These are phyloP conservation scores for Leishmania major DNA, from an alignment of 208 protist species.

Conservation along the genomic window DNA sequence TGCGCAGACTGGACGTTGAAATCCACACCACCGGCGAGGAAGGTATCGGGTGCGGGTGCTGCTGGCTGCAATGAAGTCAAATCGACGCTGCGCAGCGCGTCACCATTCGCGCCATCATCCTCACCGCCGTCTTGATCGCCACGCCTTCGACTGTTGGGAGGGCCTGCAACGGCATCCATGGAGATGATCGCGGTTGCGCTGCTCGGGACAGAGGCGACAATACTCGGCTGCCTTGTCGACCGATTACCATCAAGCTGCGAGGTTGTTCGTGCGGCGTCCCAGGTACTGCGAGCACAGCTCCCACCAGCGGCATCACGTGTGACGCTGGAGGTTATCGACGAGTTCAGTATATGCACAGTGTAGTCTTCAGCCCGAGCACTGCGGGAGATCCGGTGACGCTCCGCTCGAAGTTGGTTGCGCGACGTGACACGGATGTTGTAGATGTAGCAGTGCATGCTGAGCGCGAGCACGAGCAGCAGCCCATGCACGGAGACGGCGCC, in stretches of 20 bases:
- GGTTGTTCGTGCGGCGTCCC: background rate
- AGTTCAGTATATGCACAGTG: conserved; percentile 19
- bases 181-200: too few species aligned
- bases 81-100: background rate
- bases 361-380: conserved; percentile 17
- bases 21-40: background rate
- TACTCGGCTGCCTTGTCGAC: background rate
- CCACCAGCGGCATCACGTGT: background rate
- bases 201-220: background rate
- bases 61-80: background rate
- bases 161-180: background rate
- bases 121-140: background rate
- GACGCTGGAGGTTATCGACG: background rate
- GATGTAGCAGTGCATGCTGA: conserved; percentile 66
- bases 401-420: conserved; percentile 29
- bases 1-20: background rate
- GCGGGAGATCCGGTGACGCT: conserved; percentile 17
- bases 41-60: background rate
- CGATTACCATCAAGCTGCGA: background rate
- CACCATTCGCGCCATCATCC: background rate
- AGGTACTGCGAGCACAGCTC: background rate
- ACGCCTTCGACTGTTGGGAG: background rate
- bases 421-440: conserved; percentile 39
- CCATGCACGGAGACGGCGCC: conserved; percentile 50
- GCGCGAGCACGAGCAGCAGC: conserved; percentile 37